These are phyloP conservation scores for Acanthamoeba royreba DNA, from an alignment of 208 protist species.

Conservation along the genomic window DNA sequence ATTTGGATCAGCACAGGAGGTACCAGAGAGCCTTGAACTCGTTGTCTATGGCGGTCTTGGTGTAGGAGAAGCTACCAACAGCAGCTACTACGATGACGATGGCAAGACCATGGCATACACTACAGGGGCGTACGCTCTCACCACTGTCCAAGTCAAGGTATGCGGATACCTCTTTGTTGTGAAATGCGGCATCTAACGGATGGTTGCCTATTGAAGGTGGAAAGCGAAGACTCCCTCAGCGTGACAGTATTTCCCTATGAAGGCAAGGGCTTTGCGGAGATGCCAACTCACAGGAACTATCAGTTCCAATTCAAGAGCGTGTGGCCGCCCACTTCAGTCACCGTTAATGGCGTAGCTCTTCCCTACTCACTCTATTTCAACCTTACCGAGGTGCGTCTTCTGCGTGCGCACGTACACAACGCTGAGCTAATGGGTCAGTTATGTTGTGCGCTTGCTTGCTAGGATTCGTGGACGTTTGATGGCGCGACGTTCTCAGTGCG, in stretches of 20 bases:
- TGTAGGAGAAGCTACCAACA: not conserved
- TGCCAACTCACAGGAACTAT: not conserved
- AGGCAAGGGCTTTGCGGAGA: not conserved
- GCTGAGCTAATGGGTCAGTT: too few species aligned
- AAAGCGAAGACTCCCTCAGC: not conserved
- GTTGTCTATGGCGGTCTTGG: not conserved
- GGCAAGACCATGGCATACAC: not conserved
- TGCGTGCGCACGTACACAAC: too few species aligned
- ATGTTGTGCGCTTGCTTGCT: too few species aligned
- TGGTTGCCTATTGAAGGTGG: too few species aligned
- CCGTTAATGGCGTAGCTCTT: not conserved
- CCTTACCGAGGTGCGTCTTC: too few species aligned
- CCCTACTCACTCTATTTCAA: not conserved
- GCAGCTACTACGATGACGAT: not conserved
- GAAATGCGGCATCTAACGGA: too few species aligned
- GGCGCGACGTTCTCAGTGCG: not conserved
- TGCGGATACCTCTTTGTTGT: too few species aligned
- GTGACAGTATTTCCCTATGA: not conserved
- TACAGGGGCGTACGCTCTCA: not conserved
- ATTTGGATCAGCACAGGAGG: conserved; percentile 19
- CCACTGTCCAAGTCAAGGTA: not conserved
- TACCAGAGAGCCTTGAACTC: not conserved
- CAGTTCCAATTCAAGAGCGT: conserved; percentile 10
- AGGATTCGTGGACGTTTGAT: conserved; percentile 5
- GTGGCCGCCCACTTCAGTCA: not conserved